A percentile compares a stretch with the other conserved stretches of the same genome.
These are phyloP conservation scores for Trichoderma sp. DNA, from an alignment of 2,329 filamentous ascomycete species.

Conservation along the genomic window DNA sequence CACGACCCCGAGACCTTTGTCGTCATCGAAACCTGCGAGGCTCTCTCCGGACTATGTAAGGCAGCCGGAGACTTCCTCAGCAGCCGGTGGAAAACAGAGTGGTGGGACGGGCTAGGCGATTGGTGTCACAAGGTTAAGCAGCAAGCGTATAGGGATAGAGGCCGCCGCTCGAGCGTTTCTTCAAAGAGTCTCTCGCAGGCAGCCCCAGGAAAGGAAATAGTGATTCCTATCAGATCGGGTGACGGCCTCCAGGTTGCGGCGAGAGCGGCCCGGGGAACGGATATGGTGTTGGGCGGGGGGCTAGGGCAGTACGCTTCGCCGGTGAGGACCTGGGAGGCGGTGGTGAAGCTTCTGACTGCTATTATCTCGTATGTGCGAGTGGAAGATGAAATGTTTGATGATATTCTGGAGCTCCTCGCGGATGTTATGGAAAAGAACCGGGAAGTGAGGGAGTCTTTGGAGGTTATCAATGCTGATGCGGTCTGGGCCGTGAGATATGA, in stretches of 20 bases:
- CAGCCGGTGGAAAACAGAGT: constrained; percentile 71
- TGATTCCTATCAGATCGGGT: constrained; percentile 34
- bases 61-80: constrained; percentile 78
- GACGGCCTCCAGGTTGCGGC: constrained; percentile 24
- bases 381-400: constrained; percentile 68
- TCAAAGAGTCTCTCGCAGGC: background rate
- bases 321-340: constrained; percentile 61
- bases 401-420: constrained; percentile 61
- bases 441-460: constrained; percentile 56
- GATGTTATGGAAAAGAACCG: constrained; percentile 44
- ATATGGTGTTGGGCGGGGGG: constrained; percentile 31
- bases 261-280: constrained; percentile 10
- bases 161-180: constrained; percentile 15
- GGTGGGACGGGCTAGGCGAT: constrained; percentile 52
- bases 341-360: constrained; percentile 55
- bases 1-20: constrained; percentile 67
- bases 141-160: constrained; percentile 32
- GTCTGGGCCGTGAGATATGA: constrained; percentile 67
- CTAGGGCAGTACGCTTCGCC: constrained; percentile 60
- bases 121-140: constrained; percentile 47
- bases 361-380: constrained; percentile 62
- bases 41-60: constrained; percentile 65
- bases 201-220: constrained; percentile 23
- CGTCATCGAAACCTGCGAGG: constrained; percentile 64
- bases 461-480: constrained; percentile 66